Percentiles rank a stretch among this genome's conserved stretches.
These are phyloP conservation scores for Acacia pycnantha DNA, from an alignment of 331 rosid species.

Conservation along the genomic window DNA sequence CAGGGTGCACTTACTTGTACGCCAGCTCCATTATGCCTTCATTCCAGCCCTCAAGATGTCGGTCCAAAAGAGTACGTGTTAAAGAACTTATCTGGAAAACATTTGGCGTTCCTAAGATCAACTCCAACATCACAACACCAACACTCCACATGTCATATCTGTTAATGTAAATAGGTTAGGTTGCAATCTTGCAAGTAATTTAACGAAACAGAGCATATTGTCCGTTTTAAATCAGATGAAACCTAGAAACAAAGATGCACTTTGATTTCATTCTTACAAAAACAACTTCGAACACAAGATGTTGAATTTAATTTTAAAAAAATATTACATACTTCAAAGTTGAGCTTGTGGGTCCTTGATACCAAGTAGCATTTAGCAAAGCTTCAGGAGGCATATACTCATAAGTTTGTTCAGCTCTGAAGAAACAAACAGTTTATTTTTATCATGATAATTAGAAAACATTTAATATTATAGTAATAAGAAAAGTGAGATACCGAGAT, in stretches of 20 bases:
- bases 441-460: constrained; percentile 11
- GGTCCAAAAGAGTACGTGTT: constrained; percentile 82
- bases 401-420: constrained; percentile 87
- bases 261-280: background rate
- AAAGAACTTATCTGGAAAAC: constrained; percentile 74
- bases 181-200: constrained; percentile 19
- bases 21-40: constrained; percentile 82
- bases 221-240: background rate
- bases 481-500: constrained; percentile 61
- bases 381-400: constrained; percentile 96
- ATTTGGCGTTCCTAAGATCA: constrained; percentile 86
- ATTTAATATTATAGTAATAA: constrained; percentile 1
- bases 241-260: background rate
- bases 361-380: constrained; percentile 82
- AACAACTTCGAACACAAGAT: constrained; percentile 3
- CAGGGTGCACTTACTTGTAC: constrained; percentile 60
- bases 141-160: constrained; percentile 99
- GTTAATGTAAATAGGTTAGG: constrained; percentile 26
- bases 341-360: constrained; percentile 62
- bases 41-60: constrained; percentile 84
- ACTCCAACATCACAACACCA: constrained; percentile 92
- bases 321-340: constrained; percentile 67
- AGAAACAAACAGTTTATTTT: constrained; percentile 26
- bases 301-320: constrained; percentile 20
- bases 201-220: constrained; percentile 17